A percentile compares a stretch with the other conserved stretches of the same genome.
Evolutionary conservation across 2,329 filamentous ascomycete genomes (phyloP).

Genomic region (Ophiocordyceps polyrhachis-furcata): DNA sequence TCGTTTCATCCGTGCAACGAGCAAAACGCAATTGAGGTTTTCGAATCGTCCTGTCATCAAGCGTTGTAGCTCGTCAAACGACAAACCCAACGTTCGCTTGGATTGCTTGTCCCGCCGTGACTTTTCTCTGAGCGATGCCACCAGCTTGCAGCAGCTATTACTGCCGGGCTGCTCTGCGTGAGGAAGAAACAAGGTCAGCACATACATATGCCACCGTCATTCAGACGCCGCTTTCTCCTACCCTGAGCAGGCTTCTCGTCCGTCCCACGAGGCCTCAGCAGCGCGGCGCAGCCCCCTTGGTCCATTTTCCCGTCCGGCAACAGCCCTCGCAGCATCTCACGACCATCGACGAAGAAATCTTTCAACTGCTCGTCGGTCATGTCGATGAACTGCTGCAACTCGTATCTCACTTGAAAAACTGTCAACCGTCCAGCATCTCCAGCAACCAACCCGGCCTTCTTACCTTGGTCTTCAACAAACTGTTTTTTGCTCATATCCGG

Average conservation of each 20-base stretch:
- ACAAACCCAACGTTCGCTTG: neutral
- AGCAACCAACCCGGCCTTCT: neutral
- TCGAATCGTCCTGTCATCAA: neutral
- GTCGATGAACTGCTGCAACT: neutral
- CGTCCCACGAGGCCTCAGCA: neutral
- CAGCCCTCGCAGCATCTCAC: neutral
- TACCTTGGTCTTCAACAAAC: neutral
- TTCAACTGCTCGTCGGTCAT: neutral
- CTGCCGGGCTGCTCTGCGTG: neutral
- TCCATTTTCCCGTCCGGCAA: neutral
- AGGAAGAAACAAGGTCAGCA: neutral
- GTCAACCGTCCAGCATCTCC: neutral
- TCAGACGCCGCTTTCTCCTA: neutral
- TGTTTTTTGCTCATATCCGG: neutral
- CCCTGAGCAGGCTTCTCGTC: neutral
- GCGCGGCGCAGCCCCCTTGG: neutral
- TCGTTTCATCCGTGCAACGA: neutral
- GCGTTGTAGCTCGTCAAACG: neutral
- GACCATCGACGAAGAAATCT: neutral
- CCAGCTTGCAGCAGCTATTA: neutral
- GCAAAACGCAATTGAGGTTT: neutral
- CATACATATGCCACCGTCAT: neutral
- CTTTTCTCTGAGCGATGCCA: neutral
- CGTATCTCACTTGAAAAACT: neutral
- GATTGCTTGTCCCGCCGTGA: neutral